Percentiles rank a stretch among this genome's conserved stretches.
phyloP scores from a whole-genome alignment of 2,329 filamentous ascomycete genomes.

The Aspergillus sp. region DNA sequence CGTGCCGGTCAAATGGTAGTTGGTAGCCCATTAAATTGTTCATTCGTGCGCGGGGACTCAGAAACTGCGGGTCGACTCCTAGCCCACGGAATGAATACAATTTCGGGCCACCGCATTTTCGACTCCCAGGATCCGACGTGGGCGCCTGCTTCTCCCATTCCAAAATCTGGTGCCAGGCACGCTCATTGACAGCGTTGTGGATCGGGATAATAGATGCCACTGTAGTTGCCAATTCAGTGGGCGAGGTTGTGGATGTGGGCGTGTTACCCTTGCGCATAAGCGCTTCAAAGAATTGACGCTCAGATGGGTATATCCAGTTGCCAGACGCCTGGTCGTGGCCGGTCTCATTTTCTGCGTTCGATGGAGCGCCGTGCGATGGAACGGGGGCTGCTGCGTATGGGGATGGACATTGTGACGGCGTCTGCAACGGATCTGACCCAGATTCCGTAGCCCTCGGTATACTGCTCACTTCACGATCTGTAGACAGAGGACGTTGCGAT shows the following conservation, averaged over 20 bases:
- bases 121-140: conserved; percentile 48
- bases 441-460: conserved; percentile 58
- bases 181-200: conserved; percentile 97
- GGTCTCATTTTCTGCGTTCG: conserved; percentile 72
- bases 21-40: conserved; percentile 84
- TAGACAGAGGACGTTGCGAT: conserved; percentile 46
- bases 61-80: conserved; percentile 40
- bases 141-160: conserved; percentile 70
- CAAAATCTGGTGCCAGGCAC: conserved; percentile 87
- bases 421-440: conserved; percentile 11
- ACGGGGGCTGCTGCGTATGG: conserved; percentile 25
- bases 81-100: conserved; percentile 74
- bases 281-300: conserved; percentile 96
- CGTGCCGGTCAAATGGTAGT: conserved; percentile 87
- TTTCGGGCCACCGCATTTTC: conserved; percentile 65
- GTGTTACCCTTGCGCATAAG: conserved; percentile 87
- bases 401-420: conserved; percentile 18
- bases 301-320: conserved; percentile 96
- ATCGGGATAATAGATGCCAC: conserved; percentile 93
- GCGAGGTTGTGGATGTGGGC: conserved; percentile 41
- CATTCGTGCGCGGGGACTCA: conserved; percentile 76
- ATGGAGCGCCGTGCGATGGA: conserved; percentile 38
- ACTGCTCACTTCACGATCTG: conserved; percentile 64
- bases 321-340: conserved; percentile 61
- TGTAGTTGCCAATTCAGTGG: conserved; percentile 51